Evolutionary conservation across 2,329 filamentous ascomycete genomes (phyloP).

Genomic region (Phialocephala sp.): DNA sequence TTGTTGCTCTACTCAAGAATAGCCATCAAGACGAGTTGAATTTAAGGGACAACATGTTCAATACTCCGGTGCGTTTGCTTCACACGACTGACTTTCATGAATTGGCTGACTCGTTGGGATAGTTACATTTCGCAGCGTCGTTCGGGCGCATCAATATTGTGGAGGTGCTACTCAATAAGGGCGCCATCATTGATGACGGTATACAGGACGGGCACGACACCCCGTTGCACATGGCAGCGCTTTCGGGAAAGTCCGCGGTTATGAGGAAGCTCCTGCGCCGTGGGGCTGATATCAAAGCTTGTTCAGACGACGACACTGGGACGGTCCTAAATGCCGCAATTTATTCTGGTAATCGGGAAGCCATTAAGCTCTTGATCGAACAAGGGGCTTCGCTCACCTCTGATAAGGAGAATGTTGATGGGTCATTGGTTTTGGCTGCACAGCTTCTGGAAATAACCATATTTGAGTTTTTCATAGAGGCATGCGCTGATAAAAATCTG

Average conservation of each 20-base stretch:
- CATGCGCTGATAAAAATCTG: slow-evolving; percentile 5
- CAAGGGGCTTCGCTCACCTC: not conserved
- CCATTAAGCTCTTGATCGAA: slow-evolving; percentile 7
- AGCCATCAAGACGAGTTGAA: slow-evolving; percentile 14
- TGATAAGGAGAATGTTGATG: not conserved
- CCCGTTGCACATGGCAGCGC: slow-evolving; percentile 11
- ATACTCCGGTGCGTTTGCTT: not conserved
- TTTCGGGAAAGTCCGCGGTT: not conserved
- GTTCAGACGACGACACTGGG: not conserved
- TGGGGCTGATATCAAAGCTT: slow-evolving; percentile 9
- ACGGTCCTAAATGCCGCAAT: slow-evolving; percentile 4
- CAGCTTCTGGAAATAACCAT: slow-evolving; percentile 1
- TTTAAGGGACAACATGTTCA: slow-evolving; percentile 3
- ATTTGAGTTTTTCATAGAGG: slow-evolving; percentile 6
- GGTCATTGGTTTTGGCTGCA: slow-evolving; percentile 1
- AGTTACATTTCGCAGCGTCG: slow-evolving; percentile 14
- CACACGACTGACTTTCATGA: not conserved
- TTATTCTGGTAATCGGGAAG: slow-evolving; percentile 7
- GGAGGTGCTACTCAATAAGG: slow-evolving; percentile 8
- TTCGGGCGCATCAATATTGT: slow-evolving; percentile 15
- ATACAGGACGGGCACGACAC: slow-evolving; percentile 4
- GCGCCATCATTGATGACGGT: slow-evolving; percentile 14
- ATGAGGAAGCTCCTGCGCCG: slow-evolving; percentile 4
- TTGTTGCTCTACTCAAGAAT: slow-evolving; percentile 11
- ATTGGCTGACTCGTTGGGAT: not conserved